Conservation (phyloP, 2,329 filamentous ascomycete genomes). For the Botrytis fragariae region DNA sequence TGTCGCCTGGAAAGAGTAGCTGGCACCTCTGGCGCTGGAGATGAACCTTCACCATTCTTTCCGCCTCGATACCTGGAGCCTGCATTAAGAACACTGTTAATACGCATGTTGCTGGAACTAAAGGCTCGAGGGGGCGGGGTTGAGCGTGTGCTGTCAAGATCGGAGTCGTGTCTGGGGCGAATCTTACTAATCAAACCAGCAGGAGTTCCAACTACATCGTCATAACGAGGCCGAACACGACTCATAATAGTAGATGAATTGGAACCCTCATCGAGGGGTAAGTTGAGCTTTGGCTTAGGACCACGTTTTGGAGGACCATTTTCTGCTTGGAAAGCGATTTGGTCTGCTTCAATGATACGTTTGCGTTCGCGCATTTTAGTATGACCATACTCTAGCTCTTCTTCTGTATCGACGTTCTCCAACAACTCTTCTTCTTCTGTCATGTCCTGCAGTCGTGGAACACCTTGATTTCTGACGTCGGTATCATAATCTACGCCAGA, state of each 20-base stretch:
- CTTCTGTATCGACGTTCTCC: slow-evolving; percentile 73
- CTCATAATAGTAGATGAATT: slow-evolving; percentile 51
- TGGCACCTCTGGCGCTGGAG: slow-evolving; percentile 53
- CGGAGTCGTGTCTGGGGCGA: slow-evolving; percentile 60
- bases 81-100: slow-evolving; percentile 32
- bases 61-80: slow-evolving; percentile 45
- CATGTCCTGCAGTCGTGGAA: slow-evolving; percentile 66
- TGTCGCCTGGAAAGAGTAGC: slow-evolving; percentile 53
- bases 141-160: slow-evolving; percentile 52
- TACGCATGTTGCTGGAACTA: slow-evolving; percentile 39
- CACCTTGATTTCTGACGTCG: slow-evolving; percentile 64
- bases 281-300: slow-evolving; percentile 39
- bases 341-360: slow-evolving; percentile 72
- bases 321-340: slow-evolving; percentile 45
- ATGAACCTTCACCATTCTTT: slow-evolving; percentile 60
- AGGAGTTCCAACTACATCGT: slow-evolving; percentile 37
- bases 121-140: slow-evolving; percentile 47
- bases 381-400: slow-evolving; percentile 68
- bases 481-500: slow-evolving; percentile 62
- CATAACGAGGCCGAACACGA: slow-evolving; percentile 62
- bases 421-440: slow-evolving; percentile 60
- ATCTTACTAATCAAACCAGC: slow-evolving; percentile 60
- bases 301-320: slow-evolving; percentile 56
- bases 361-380: slow-evolving; percentile 72
- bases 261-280: slow-evolving; percentile 41